Evolutionary conservation across 2,329 filamentous ascomycete species (phyloP), one percentile per base, ranked within the genome.

Genomic region (Aspergillus melleus): DNA sequence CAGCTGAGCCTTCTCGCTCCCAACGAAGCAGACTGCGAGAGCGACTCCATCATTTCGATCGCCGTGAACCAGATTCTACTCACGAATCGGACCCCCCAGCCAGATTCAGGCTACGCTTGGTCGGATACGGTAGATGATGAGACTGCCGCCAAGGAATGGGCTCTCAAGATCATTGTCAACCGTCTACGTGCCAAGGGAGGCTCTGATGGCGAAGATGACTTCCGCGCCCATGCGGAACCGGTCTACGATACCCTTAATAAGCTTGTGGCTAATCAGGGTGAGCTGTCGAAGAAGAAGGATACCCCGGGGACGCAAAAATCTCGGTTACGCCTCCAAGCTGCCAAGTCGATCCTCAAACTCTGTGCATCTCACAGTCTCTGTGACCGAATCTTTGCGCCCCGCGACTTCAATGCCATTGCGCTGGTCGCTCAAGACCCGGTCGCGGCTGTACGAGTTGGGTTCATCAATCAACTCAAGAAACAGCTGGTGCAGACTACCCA

Each of bases 391-490:
- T 82, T 98, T 52, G 84, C 85, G 5, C 86, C 90, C 0, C 73
- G 80, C 4, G 88, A 90, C 69, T 99, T 98, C 77, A 91, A 96
- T 72, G 83, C 86, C 29, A 83, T 99, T 11, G 90, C 92, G 0
- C 84, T 91, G 61, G 85, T 96, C 12, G 86, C 90, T 2, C 94
- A 98, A 72, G 93, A 97, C 70, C 82, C 83, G 6, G 83, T 90
- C 53, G 79, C 85, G 2, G 84, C 89, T 64, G 92, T 98, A 29
- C 89, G 95, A 36, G 85, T 84, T 51, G 86, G 85, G 1, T 98
- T 99, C 69, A 83, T 95, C 55, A 87, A 88, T 69, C 92, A 93
- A 68, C 80, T 99, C 46, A 95, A 96, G 77, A 97, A 96, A 77
- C 75, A 74, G 58, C 65, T 79, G 19, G 72, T 74, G n/a, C 76